Conservation (phyloP, 352 stramenopile genomes). For the Globisporangium rhizosaccharum region DNA sequence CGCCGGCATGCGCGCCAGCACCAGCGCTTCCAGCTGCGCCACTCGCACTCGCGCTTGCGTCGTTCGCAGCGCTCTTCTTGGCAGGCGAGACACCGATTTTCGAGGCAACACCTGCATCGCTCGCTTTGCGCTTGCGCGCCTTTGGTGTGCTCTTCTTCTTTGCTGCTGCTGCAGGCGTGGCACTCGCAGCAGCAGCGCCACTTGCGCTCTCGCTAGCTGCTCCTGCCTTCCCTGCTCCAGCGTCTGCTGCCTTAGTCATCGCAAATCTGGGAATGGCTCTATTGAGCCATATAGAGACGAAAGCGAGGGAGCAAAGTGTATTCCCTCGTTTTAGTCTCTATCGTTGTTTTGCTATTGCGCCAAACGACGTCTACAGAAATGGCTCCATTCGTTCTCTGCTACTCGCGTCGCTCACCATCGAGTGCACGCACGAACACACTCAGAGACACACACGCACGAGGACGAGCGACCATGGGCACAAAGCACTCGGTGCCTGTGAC, state of each 20-base stretch:
- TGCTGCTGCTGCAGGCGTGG: conserved; percentile 4
- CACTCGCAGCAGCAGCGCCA: not conserved
- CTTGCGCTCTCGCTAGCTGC: not conserved
- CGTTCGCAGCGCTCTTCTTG: conserved; percentile 25
- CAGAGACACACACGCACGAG: not conserved
- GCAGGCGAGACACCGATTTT: conserved; percentile 29
- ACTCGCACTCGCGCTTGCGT: conserved; percentile 1
- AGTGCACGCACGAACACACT: too few relatives aligned
- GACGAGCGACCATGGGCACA: conserved; percentile 37
- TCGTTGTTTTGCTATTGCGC: too few relatives aligned
- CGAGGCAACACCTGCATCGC: conserved; percentile 33
- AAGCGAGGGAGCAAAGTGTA: too few relatives aligned
- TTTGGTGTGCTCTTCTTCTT: conserved; percentile 79
- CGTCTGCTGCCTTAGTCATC: conserved; percentile 28
- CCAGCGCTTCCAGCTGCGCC: conserved; percentile 1
- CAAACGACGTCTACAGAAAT: too few relatives aligned
- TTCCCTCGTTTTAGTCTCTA: too few relatives aligned
- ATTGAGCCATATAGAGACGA: too few relatives aligned
- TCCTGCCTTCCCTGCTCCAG: conserved; percentile 2
- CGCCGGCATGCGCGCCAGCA: conserved; percentile 8
- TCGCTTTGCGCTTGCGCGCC: conserved; percentile 69
- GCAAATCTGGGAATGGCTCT: not conserved
- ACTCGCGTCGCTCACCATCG: too few relatives aligned
- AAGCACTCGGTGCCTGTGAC: conserved; percentile 55
- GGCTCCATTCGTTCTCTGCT: too few relatives aligned